Base-by-base conservation (phyloP, 306 rosid species). In the Casuarina cunninghamiana region DNA sequence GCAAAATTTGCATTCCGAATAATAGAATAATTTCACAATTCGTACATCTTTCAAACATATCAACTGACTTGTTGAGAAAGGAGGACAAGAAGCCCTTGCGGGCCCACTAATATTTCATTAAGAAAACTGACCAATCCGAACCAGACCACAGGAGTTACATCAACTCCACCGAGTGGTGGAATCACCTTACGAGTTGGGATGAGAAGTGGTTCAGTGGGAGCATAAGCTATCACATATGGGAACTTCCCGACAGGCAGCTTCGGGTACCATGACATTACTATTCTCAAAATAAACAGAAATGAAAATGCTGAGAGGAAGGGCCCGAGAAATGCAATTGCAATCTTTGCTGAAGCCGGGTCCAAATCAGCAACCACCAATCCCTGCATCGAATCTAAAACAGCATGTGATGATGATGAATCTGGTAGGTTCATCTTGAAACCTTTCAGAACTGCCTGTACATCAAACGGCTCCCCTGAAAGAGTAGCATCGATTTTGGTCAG, bases 231-330 rank as follows among this genome's bases (percentile, higher is more conserved):
- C 37, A 90, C 91, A 80, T 89, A 95, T 0, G 97, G 98, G 81
- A 95, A 92, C 80, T 92, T 88, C 35, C 91, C 91, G 58, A 91
- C 92, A 17, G 93, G 97, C 21, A 93, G 86, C 79, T 89, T 93
- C 10, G 98, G 97, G 75, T 93, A 91, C 98, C 98, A 93, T n/a
- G 98, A 92, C 97, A 95, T 92, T 32, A 95, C 87, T 78, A 95
- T 95, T 84, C 97, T 95, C 70, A 78, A 41, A 49, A 95, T 83
- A 69, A 95, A 95, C 49, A 95, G 88, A 80, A 92, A 92, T 39
- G 91, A 88, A 78, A 91, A 89, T 0, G 51, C 89, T 1, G 98
- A 86, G 61, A 92, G 90, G 73, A 90, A 92, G 6, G 97, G 97
- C 11, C 99, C 97, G 11, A 95, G 80, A 78, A 93, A 82, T 39